Conservation (phyloP, 2,329 filamentous ascomycete genomes). For the Ilyonectria mors-panacis region DNA sequence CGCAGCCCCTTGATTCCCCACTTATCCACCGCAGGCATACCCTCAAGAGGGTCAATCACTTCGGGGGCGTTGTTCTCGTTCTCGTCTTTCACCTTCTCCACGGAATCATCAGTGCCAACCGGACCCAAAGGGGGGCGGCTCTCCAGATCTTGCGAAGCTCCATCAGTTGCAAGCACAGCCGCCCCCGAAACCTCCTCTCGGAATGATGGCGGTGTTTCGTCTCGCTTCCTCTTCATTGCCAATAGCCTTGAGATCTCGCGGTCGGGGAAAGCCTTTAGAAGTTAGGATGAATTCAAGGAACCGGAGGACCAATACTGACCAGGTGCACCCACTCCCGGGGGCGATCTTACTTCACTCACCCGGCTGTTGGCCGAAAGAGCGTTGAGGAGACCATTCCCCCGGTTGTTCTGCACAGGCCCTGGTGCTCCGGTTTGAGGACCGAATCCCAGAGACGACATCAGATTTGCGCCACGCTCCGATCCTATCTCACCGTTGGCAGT, state of each 20-base stretch:
- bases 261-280: slow-evolving; percentile 53
- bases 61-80: slow-evolving; percentile 58
- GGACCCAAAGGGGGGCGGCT: slow-evolving; percentile 61
- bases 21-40: slow-evolving; percentile 74
- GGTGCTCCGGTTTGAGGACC: slow-evolving; percentile 61
- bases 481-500: slow-evolving; percentile 71
- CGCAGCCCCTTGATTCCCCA: slow-evolving; percentile 76
- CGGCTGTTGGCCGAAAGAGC: slow-evolving; percentile 74
- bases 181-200: slow-evolving; percentile 59
- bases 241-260: slow-evolving; percentile 60
- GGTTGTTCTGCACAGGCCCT: slow-evolving; percentile 56
- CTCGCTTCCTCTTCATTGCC: slow-evolving; percentile 61
- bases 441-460: slow-evolving; percentile 70
- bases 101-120: slow-evolving; percentile 61
- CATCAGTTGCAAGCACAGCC: slow-evolving; percentile 55
- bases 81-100: slow-evolving; percentile 60
- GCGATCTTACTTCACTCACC: slow-evolving; percentile 64
- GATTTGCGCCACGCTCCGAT: slow-evolving; percentile 66
- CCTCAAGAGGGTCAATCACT: slow-evolving; percentile 70
- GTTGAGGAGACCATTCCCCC: slow-evolving; percentile 75
- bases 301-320: slow-evolving; percentile 46
- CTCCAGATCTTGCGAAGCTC: slow-evolving; percentile 51
- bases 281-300: slow-evolving; percentile 40
- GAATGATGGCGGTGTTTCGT: slow-evolving; percentile 62
- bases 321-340: slow-evolving; percentile 58